These are phyloP conservation scores for Phytopythium litorale DNA, from an alignment of 352 stramenopile genomes.

Conservation along the genomic window DNA sequence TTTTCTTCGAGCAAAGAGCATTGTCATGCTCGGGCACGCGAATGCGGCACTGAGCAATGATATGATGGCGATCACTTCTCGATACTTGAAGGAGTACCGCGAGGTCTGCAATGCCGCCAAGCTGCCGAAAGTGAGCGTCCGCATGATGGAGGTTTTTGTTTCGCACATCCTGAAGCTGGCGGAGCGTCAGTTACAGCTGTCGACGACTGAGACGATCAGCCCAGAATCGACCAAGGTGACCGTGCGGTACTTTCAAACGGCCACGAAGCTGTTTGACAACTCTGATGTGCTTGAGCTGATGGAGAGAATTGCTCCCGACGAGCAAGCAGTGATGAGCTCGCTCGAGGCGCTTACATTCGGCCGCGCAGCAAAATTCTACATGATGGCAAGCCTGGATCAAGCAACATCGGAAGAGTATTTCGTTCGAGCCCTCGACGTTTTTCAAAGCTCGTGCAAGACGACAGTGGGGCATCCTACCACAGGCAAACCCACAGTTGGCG, in stretches of 20 bases:
- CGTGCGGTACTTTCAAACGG: constrained; percentile 65
- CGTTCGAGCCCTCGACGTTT: constrained; percentile 53
- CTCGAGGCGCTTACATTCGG: constrained; percentile 71
- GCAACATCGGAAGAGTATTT: constrained; percentile 50
- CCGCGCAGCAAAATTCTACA: constrained; percentile 61
- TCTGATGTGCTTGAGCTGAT: constrained; percentile 68
- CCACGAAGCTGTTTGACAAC: constrained; percentile 83
- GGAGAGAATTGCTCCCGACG: constrained; percentile 31
- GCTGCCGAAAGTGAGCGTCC: constrained; percentile 66
- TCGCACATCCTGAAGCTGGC: constrained; percentile 76
- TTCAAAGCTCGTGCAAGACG: constrained; percentile 36
- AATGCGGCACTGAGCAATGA: constrained; percentile 61
- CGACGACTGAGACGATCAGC: constrained; percentile 5
- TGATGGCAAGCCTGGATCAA: constrained; percentile 30
- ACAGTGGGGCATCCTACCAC: not conserved
- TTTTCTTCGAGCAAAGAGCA: constrained; percentile 28
- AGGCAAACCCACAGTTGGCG: constrained; percentile 6
- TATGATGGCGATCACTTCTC: constrained; percentile 63
- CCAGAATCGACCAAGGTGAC: constrained; percentile 40
- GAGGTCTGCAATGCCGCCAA: constrained; percentile 62
- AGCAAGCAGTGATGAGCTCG: constrained; percentile 51
- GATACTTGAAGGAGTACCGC: constrained; percentile 75
- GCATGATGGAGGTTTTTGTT: constrained; percentile 82
- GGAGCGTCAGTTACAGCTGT: constrained; percentile 51
- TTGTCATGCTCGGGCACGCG: constrained; percentile 67